Percentiles rank a stretch among this genome's conserved stretches.
phyloP scores from a whole-genome alignment of 2,329 filamentous ascomycete genomes.

The Diaporthe aspalathi region DNA sequence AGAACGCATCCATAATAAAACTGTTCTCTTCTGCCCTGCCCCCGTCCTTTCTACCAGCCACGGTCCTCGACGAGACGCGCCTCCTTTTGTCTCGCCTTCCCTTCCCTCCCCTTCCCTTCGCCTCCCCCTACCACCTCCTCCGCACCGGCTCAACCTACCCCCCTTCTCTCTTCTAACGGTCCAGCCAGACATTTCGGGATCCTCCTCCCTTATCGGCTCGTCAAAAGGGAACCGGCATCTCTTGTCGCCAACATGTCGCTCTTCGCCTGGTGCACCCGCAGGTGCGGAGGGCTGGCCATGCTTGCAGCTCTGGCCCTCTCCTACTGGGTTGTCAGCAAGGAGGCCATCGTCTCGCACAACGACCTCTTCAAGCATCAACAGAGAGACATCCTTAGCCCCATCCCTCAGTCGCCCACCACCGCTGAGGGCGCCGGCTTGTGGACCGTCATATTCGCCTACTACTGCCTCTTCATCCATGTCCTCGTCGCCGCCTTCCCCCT shows the following conservation, averaged over 20 bases:
- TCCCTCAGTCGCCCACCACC: slow-evolving; percentile 48
- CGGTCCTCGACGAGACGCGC: slow-evolving; percentile 37
- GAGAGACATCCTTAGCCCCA: slow-evolving; percentile 52
- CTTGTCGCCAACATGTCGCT: slow-evolving; percentile 58
- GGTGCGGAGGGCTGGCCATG: slow-evolving; percentile 67
- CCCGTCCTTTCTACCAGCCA: slow-evolving; percentile 37
- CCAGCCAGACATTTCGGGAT: slow-evolving; percentile 40
- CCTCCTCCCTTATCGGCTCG: slow-evolving; percentile 39
- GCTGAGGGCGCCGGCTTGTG: slow-evolving; percentile 59
- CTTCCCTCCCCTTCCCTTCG: slow-evolving; percentile 41
- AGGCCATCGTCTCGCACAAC: slow-evolving; percentile 53
- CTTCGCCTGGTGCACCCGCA: slow-evolving; percentile 65
- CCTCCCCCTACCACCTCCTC: slow-evolving; percentile 40
- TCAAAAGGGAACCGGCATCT: slow-evolving; percentile 20
- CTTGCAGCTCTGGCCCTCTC: slow-evolving; percentile 60
- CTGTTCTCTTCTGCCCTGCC: slow-evolving; percentile 32
- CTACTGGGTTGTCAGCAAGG: slow-evolving; percentile 66
- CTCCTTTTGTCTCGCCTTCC: slow-evolving; percentile 34
- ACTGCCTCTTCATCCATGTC: slow-evolving; percentile 73
- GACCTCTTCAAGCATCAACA: slow-evolving; percentile 58
- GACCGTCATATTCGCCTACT: slow-evolving; percentile 70
- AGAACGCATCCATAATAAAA: slow-evolving; percentile 37
- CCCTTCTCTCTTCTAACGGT: slow-evolving; percentile 27
- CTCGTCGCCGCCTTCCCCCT: slow-evolving; percentile 73
- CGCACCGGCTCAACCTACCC: slow-evolving; percentile 39